Percentiles rank a stretch among this genome's conserved stretches.
phyloP scores from a whole-genome alignment of 768 basidiomycete species.

The Hygrocybe coccinea region DNA sequence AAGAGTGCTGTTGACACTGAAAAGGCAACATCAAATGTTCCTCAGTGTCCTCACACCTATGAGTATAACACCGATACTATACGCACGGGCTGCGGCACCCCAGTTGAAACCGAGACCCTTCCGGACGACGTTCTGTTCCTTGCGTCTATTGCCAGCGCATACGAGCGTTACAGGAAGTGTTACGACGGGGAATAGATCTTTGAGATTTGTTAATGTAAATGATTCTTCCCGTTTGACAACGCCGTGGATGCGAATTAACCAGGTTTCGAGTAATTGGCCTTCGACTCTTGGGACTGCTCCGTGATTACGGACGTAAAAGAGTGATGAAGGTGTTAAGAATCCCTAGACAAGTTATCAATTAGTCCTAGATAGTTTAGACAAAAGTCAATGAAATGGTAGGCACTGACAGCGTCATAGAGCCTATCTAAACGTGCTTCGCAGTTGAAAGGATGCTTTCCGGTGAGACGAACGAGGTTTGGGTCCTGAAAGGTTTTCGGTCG shows the following conservation, averaged over 20 bases:
- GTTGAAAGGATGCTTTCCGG: conserved; percentile 62
- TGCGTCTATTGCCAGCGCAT: conserved; percentile 61
- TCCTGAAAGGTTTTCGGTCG: conserved; percentile 13
- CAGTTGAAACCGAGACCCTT: conserved; percentile 54
- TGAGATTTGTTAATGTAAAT: conserved; percentile 44
- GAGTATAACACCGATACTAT: background rate
- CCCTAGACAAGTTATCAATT: conserved; percentile 31
- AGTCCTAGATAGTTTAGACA: background rate
- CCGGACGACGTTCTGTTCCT: conserved; percentile 59
- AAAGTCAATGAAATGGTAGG: background rate
- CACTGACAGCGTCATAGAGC: conserved; percentile 30
- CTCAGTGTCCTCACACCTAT: background rate
- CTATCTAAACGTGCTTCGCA: conserved; percentile 43
- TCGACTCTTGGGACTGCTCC: conserved; percentile 51
- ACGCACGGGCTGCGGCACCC: conserved; percentile 39
- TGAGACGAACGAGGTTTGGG: conserved; percentile 43
- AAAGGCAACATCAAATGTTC: background rate
- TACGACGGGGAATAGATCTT: conserved; percentile 43
- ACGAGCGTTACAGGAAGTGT: conserved; percentile 59
- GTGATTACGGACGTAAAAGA: conserved; percentile 61
- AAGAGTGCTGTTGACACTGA: conserved; percentile 49
- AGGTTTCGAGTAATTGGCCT: conserved; percentile 32
- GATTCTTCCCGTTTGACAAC: conserved; percentile 12
- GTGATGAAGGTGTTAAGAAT: conserved; percentile 50
- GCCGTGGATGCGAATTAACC: conserved; percentile 46